Base-by-base conservation (phyloP, 371 early-diverging fungal species). In the Umbelopsis sp. region DNA sequence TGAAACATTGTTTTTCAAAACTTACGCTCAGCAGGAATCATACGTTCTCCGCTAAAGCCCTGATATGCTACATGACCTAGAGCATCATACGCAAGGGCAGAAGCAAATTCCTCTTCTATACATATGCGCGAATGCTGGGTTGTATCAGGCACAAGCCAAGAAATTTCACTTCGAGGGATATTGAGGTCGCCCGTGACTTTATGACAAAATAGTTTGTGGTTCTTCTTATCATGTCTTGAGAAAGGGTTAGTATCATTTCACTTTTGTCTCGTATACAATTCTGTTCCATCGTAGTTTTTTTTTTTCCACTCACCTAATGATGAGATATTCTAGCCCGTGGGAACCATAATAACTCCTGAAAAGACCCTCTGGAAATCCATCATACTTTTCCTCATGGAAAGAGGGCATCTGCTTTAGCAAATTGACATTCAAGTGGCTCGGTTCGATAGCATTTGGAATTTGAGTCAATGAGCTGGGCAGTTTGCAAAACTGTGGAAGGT, bases 21-120 rank as follows among this genome's bases (percentile, higher is more conserved):
- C 57, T 57, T 29, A 57, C 57, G 35, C 37, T 57, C 57, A 35
- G 57, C 57, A 12, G 57, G 57, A 29, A 57, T 57, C 57, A 57
- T 57, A 10, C 57, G 57, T 9, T 57, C 35, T 25, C 57, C 57
- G 0, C 32, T 57, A 57, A 35, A 57, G 22, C 57, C 57, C n/a
- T 57, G 57, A 18, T 57, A 57, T 6, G 57, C 57, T 24, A 57
- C 57, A 14, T 57, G 57, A 5, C 57, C 57, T 35, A 57, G 57
- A 35, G 57, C 57, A 10, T 57, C 57, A 18, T 35, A 57, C 1
- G 57, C 57, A 16, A 35, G 35, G n/a, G 57, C 57, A 2, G 32
- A 57, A 18, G 18, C 18, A 57, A 57, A 57, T 8, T 57, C 57
- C 12, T 57, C 35, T 14, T 57, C 57, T 18, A 35, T 57, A 35